Base-by-base conservation (phyloP, 2,329 filamentous ascomycete species). In the Colletotrichum sp. region DNA sequence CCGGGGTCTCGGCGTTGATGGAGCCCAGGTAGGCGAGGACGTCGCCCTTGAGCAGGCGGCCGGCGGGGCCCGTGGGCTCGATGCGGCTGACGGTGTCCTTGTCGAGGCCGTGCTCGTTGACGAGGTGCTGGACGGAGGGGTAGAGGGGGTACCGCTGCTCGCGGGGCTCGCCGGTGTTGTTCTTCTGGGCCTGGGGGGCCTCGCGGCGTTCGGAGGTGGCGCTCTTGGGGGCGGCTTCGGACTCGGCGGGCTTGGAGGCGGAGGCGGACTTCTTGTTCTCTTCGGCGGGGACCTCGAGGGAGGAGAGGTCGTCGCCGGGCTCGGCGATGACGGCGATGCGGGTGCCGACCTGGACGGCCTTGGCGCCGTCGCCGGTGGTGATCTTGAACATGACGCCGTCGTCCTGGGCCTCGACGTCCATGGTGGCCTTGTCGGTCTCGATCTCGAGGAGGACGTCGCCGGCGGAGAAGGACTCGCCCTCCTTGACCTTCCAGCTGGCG, bases 381-480 rank as follows among this genome's bases (percentile, higher is more conserved):
- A 98, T 96, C 89, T 97, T 98, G 82, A 96, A 93, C 84, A 98
- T 87, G 79, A 96, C 88, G 57, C 96, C 95, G 82, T 98, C 95
- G 60, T 98, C 95, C 86, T 97, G 95, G 55, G 95, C 95, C 88
- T 98, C 96, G 30, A 98, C 95, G 80, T 98, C 96, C 95, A 98
- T 98, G 72, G 95, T 95, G 72, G 95, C 95, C 89, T 98, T 98
- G 86, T 98, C 95, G 75, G 95, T 98, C 87, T 98, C 95, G 83
- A 98, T 97, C 86, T 98, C 95, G 75, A 98, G 92, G 67, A 98
- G 90, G 36, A 98, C 95, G 84, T 98, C 95, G 79, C 95, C 95
- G 74, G 95, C 94, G 66, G 91, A 89, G 85, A 95, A 98, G 67
- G 92, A 90, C 80, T 97, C 94, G 83, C 95, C 95, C 87, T 98